Evolutionary conservation across 2,329 filamentous ascomycete genomes (phyloP).

Genomic region (Nigrograna mackinnonii): DNA sequence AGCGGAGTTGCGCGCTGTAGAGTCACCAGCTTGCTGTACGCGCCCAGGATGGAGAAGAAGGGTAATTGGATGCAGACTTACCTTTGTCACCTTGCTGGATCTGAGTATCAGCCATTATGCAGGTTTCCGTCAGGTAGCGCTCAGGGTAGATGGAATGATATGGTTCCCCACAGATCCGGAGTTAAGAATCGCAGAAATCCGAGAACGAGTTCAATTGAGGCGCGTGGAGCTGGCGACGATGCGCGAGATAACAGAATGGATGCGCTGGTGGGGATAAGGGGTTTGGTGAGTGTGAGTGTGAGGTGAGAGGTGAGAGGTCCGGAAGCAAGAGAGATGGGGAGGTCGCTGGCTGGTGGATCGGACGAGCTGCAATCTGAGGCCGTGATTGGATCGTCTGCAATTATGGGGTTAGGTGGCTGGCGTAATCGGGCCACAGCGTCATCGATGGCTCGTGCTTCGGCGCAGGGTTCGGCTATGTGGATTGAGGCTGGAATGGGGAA

Average conservation of each 20-base stretch:
- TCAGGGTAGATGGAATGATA: constrained; percentile 28
- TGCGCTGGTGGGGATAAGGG: constrained; percentile 23
- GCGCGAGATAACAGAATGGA: constrained; percentile 18
- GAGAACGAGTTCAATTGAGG: constrained; percentile 24
- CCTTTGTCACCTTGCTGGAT: constrained; percentile 42
- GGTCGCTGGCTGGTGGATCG: constrained; percentile 30
- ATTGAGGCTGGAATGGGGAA: not conserved
- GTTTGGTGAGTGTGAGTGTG: constrained; percentile 14
- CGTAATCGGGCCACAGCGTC: constrained; percentile 28
- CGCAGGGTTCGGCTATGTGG: constrained; percentile 14
- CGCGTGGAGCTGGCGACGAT: constrained; percentile 17
- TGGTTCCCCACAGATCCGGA: constrained; percentile 25
- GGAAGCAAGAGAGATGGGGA: constrained; percentile 18
- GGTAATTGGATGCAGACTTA: constrained; percentile 15
- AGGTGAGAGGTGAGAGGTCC: constrained; percentile 23
- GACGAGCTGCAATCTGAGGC: constrained; percentile 27
- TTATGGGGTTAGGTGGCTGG: constrained; percentile 31
- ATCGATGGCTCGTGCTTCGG: constrained; percentile 24
- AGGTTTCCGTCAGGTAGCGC: constrained; percentile 14
- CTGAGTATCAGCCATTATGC: constrained; percentile 38
- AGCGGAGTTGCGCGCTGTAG: constrained; percentile 4
- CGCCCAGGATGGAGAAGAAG: not conserved
- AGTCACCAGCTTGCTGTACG: not conserved
- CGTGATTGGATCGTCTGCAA: constrained; percentile 27
- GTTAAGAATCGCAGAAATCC: constrained; percentile 21